These are phyloP conservation scores for Plasmodium cynomolgi DNA, from an alignment of 169 alveolate genomes.

Conservation along the genomic window DNA sequence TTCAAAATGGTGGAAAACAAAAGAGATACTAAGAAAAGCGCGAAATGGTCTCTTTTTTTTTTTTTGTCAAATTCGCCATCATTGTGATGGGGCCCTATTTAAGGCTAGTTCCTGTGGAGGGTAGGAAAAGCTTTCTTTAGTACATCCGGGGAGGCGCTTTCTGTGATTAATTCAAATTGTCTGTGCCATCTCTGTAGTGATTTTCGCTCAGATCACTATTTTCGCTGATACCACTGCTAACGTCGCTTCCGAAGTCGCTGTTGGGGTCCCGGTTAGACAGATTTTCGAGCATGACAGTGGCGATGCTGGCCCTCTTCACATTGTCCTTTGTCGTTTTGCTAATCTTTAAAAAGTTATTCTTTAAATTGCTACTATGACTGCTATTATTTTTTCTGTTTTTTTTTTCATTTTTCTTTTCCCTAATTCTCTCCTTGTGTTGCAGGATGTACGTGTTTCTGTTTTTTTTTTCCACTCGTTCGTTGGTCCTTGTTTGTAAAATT, in stretches of 20 bases:
- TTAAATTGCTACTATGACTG: not conserved
- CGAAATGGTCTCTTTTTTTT: not conserved
- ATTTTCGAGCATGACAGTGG: conserved; percentile 40
- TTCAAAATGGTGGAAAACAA: not conserved
- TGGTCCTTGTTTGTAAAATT: conserved; percentile 34
- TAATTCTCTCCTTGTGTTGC: conserved; percentile 57
- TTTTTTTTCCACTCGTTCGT: conserved; percentile 21
- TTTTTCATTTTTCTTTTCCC: conserved; percentile 20
- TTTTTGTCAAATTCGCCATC: not conserved
- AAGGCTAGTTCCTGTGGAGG: not conserved
- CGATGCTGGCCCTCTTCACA: conserved; percentile 60
- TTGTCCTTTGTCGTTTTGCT: conserved; percentile 38
- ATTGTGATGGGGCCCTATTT: not conserved
- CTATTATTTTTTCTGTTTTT: conserved; percentile 6
- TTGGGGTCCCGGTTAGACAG: conserved; percentile 28
- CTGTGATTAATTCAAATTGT: not conserved
- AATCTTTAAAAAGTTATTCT: conserved; percentile 7
- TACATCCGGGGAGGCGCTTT: not conserved
- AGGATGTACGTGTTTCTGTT: conserved; percentile 18
- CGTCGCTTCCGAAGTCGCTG: not conserved
- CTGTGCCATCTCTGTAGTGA: not conserved
- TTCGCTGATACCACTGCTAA: not conserved
- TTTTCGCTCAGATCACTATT: not conserved
- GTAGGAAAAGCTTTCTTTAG: not conserved
- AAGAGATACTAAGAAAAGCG: not conserved